Percentiles rank a stretch among this genome's conserved stretches.
phyloP scores from a whole-genome alignment of 352 stramenopile genomes.

The Phytophthora lateralis region DNA sequence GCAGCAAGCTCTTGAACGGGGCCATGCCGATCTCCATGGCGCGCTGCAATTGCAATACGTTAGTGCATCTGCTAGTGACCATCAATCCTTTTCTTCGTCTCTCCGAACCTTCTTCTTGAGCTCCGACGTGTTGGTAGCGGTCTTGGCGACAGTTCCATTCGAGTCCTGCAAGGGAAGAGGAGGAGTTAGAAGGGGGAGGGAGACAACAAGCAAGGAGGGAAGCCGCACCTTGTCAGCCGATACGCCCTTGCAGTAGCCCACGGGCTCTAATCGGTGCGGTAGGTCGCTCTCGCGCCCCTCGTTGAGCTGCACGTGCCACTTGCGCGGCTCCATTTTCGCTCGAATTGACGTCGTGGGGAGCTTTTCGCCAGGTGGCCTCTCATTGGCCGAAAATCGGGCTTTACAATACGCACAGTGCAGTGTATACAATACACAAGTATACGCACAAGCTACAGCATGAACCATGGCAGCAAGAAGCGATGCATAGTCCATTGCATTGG shows the following conservation, averaged over 20 bases:
- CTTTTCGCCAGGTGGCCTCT: background rate
- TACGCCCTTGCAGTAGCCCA: conserved; percentile 69
- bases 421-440: no score
- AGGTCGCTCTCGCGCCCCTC: conserved; percentile 78
- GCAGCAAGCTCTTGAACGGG: conserved; percentile 92
- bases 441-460: no score
- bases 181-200: background rate
- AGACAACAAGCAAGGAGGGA: background rate
- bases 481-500: no score
- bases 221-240: conserved; percentile 57
- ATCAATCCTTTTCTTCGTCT: conserved; percentile 2
- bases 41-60: conserved; percentile 45
- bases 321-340: conserved; percentile 55
- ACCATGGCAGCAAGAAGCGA: no score
- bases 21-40: conserved; percentile 91
- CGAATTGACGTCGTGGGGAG: conserved; percentile 6
- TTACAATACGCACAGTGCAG: no score
- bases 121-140: conserved; percentile 71
- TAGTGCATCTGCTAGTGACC: background rate
- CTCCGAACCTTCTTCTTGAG: conserved; percentile 86
- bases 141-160: conserved; percentile 63
- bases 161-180: conserved; percentile 40
- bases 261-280: conserved; percentile 60
- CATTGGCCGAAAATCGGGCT: background rate
- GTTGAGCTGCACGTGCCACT: conserved; percentile 81